phyloP scores from a whole-genome alignment of 2,329 filamentous ascomycete genomes.

The Penicillium expansum region DNA sequence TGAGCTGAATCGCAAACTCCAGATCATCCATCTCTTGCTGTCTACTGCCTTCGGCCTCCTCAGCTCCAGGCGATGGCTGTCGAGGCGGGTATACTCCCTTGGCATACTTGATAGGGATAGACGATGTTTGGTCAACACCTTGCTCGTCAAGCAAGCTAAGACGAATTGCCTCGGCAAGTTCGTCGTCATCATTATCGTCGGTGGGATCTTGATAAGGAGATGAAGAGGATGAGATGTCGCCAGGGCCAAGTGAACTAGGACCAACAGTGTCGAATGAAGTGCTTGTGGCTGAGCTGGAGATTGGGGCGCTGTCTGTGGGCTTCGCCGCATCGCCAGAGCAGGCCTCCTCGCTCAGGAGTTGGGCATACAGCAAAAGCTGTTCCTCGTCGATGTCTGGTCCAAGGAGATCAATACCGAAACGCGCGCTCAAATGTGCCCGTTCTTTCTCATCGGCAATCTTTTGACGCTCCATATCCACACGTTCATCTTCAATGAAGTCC shows the following conservation, averaged over 20 bases:
- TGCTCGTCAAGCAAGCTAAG: constrained; percentile 46
- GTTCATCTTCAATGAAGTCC: constrained; percentile 83
- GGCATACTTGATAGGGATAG: constrained; percentile 38
- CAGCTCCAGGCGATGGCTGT: constrained; percentile 19
- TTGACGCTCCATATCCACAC: constrained; percentile 73
- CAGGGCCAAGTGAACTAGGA: constrained; percentile 29
- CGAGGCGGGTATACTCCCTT: constrained; percentile 23
- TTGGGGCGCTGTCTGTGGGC: constrained; percentile 38
- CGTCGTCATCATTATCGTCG: constrained; percentile 54
- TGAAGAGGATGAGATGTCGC: constrained; percentile 36
- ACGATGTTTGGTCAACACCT: constrained; percentile 19
- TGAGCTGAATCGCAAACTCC: constrained; percentile 61
- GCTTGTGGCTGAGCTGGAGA: constrained; percentile 39
- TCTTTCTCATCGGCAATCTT: constrained; percentile 66
- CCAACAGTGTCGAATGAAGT: constrained; percentile 40
- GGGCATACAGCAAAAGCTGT: constrained; percentile 61
- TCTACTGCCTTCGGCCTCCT: constrained; percentile 37
- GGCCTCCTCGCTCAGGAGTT: constrained; percentile 60
- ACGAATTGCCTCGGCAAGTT: constrained; percentile 63
- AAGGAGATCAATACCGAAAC: constrained; percentile 79
- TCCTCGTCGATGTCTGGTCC: constrained; percentile 58
- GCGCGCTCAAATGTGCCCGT: constrained; percentile 65
- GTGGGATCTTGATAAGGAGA: constrained; percentile 39
- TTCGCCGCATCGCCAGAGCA: constrained; percentile 51
- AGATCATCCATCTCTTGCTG: constrained; percentile 55